Conservation (phyloP, 441 rosid species). For the Erodium moschatum region DNA sequence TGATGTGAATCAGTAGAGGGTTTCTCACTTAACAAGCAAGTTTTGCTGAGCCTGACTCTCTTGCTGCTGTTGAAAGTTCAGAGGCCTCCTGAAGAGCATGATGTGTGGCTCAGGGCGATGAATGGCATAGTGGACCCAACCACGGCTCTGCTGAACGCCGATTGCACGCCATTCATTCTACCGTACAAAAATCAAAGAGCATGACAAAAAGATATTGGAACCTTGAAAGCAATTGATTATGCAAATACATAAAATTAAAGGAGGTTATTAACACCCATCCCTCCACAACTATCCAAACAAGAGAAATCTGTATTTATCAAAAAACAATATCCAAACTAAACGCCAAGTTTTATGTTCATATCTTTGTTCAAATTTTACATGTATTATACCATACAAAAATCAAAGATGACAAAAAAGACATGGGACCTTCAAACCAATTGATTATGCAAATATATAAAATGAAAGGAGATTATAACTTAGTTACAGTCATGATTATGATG, state of each 20-base stretch:
- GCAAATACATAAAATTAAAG: not conserved
- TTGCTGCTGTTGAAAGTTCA: slow-evolving; percentile 85
- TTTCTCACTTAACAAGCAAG: slow-evolving; percentile 22
- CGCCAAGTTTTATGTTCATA: not conserved
- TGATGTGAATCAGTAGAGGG: not conserved
- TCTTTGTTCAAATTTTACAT: not conserved
- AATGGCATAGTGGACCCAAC: slow-evolving; percentile 96
- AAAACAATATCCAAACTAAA: not conserved
- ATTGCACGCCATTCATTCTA: slow-evolving; percentile 91
- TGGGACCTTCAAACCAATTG: not conserved
- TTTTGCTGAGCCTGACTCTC: slow-evolving; percentile 55
- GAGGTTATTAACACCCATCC: too few species aligned
- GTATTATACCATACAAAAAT: not conserved
- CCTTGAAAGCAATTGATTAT: not conserved
- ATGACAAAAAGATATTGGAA: not conserved
- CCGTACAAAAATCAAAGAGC: not conserved
- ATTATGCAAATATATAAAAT: not conserved
- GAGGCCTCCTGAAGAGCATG: slow-evolving; percentile 93
- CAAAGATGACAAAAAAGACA: not conserved
- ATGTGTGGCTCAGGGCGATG: slow-evolving; percentile 99
- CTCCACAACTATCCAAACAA: too few species aligned
- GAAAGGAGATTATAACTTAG: too few species aligned
- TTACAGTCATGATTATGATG: too few species aligned
- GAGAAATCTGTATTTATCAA: not conserved
- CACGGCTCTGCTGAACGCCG: slow-evolving; percentile 98